Evolutionary conservation across 768 basidiomycete species (phyloP).

Genomic region (Lactarius hengduanensis): DNA sequence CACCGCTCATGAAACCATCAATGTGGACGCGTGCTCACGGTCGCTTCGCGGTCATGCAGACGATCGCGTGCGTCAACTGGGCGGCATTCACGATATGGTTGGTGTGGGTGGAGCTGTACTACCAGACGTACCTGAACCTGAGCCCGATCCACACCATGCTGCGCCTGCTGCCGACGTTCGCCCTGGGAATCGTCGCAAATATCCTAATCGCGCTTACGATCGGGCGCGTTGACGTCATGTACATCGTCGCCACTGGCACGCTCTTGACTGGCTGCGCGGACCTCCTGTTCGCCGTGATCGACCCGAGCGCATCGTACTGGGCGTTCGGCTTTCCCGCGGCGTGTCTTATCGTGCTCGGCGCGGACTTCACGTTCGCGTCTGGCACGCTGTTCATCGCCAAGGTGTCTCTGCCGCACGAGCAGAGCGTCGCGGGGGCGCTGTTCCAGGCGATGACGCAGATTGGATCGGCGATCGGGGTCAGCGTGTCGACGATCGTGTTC

Average conservation of each 20-base stretch:
- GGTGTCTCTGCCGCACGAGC: slow-evolving; percentile 63
- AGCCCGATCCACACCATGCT: slow-evolving; percentile 60
- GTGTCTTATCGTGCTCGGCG: slow-evolving; percentile 65
- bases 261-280: slow-evolving; percentile 55
- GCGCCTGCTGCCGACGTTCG: slow-evolving; percentile 67
- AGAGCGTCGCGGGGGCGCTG: slow-evolving; percentile 72
- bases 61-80: slow-evolving; percentile 63
- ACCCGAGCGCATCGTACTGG: slow-evolving; percentile 62
- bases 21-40: slow-evolving; percentile 65
- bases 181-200: slow-evolving; percentile 65
- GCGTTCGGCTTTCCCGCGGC: slow-evolving; percentile 73
- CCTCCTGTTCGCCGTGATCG: slow-evolving; percentile 67
- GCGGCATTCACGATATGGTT: slow-evolving; percentile 54
- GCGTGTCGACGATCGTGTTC: slow-evolving; percentile 70
- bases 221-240: slow-evolving; percentile 52
- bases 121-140: slow-evolving; percentile 60
- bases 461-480: slow-evolving; percentile 67
- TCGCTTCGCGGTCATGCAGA: slow-evolving; percentile 58
- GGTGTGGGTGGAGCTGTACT: slow-evolving; percentile 66
- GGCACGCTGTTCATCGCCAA: slow-evolving; percentile 77
- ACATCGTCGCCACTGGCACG: slow-evolving; percentile 59
- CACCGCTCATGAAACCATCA: slow-evolving; percentile 62
- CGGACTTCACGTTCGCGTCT: slow-evolving; percentile 71
- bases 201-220: slow-evolving; percentile 61
- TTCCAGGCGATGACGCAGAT: slow-evolving; percentile 83